These are phyloP conservation scores for Pseudogymnoascus sp. DNA, from an alignment of 2,329 filamentous ascomycete species.

Conservation along the genomic window DNA sequence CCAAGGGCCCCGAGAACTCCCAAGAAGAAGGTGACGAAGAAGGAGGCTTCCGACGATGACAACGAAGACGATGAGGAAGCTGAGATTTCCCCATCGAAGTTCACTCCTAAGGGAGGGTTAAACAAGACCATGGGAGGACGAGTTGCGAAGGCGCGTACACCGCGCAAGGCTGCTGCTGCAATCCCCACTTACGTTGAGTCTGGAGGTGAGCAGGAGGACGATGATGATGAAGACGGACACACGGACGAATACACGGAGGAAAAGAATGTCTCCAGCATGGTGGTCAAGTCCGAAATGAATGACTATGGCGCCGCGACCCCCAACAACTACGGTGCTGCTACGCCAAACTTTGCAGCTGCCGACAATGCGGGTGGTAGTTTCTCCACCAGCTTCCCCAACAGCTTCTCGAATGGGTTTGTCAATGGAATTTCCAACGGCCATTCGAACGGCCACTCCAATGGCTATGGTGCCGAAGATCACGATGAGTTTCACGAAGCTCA, in stretches of 20 bases:
- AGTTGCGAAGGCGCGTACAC: conserved; percentile 15
- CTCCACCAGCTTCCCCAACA: neutral
- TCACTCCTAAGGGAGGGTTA: conserved; percentile 17
- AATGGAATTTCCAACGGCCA: neutral
- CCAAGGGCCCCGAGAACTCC: neutral
- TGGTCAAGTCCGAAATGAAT: neutral
- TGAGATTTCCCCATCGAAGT: conserved; percentile 9
- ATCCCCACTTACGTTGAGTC: conserved; percentile 10
- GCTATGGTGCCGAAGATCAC: neutral
- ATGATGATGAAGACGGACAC: conserved; percentile 8
- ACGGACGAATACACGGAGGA: neutral
- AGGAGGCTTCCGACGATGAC: conserved; percentile 8
- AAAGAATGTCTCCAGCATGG: neutral
- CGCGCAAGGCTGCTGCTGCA: neutral
- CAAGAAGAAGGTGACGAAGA: conserved; percentile 9
- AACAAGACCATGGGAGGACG: conserved; percentile 21
- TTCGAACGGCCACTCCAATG: neutral
- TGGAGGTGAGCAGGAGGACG: conserved; percentile 5
- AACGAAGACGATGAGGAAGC: conserved; percentile 15
- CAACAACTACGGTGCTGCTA: neutral
- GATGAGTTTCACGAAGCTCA: neutral
- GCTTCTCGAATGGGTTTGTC: neutral
- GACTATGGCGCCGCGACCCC: neutral
- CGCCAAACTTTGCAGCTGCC: neutral
- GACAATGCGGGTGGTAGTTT: neutral